Evolutionary conservation across 2,329 filamentous ascomycete genomes (phyloP), one percentile per base, ranked within the genome.

Genomic region (Hypocreales sp.): DNA sequence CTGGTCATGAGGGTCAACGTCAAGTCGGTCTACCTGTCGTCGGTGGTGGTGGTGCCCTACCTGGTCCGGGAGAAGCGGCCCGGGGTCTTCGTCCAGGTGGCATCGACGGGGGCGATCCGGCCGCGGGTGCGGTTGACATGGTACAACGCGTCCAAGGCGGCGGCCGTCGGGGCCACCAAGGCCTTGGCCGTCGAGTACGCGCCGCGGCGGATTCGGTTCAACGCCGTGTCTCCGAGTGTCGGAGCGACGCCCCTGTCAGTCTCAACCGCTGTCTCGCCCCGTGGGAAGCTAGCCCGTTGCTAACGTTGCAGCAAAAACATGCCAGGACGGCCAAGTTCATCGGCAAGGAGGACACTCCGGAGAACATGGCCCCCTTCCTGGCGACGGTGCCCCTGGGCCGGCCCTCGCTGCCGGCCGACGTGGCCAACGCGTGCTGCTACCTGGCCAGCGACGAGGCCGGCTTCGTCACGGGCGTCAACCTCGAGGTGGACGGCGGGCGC

Each of bases 391-490:
- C 67, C 0, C 48, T 73, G 1, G 67, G 67, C 3, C 52, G 69
- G 10, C 55, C 60, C 4, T 64, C 65, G 2, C 63, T 62, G n/a
- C 63, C 70, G 1, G 55, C 60, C 8, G 79, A 84, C 45, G 65
- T 84, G 20, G 77, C 73, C 3, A 79, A 80, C 40, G 74, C 75
- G 15, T 73, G 69, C 34, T 60, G 74, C 12, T 84, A 76, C 44
- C 47, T 84, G 24, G 74, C 73, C 2, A 79, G 73, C 32, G 72
- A 81, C 16, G 79, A 83, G 42, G 73, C 72, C 0, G 61, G 57
- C 4, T 82, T 83, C 40, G 67, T 84, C 35, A 81, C 76, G 0
- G 79, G 78, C 1, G 61, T 73, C n/a, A 74, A 78, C 35, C 54
- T 82, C 35, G 67, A 79, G 29, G 44, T 47, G 10, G 44, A 48